Evolutionary conservation across 2,329 filamentous ascomycete species (phyloP).

Genomic region (Colletotrichum sp.): DNA sequence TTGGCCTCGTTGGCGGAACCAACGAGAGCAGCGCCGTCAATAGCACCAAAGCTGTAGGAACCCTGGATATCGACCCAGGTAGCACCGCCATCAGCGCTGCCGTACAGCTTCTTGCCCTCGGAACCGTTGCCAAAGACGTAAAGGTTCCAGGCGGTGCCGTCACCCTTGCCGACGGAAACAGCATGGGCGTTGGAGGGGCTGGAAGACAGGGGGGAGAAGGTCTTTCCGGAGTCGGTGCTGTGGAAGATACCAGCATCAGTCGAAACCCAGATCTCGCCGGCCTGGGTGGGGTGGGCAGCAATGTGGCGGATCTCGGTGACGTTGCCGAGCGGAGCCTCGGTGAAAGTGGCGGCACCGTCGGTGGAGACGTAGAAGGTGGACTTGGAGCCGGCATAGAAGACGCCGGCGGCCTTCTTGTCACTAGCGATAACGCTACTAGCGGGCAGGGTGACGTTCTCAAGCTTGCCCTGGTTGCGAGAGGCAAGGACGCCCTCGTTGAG

Average conservation of each 20-base stretch:
- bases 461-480: conserved; percentile 45
- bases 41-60: conserved; percentile 47
- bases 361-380: conserved; percentile 57
- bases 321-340: conserved; percentile 37
- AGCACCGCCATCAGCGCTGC: conserved; percentile 45
- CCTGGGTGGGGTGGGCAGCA: conserved; percentile 58
- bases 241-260: conserved; percentile 60
- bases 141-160: conserved; percentile 45
- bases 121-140: conserved; percentile 52
- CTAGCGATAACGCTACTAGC: conserved; percentile 54
- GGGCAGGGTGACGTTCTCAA: conserved; percentile 50
- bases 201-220: conserved; percentile 45
- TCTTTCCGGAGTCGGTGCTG: conserved; percentile 54
- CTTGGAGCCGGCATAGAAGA: conserved; percentile 57
- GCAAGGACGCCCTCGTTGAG: conserved; percentile 44
- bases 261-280: conserved; percentile 66
- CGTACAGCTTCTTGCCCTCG: conserved; percentile 49
- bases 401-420: conserved; percentile 56
- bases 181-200: conserved; percentile 43
- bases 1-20: conserved; percentile 51
- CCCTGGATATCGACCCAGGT: conserved; percentile 55
- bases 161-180: conserved; percentile 48
- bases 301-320: conserved; percentile 58
- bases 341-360: conserved; percentile 52
- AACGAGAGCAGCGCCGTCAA: conserved; percentile 42